These are phyloP conservation scores for Podila horticola DNA, from an alignment of 192 early-diverging fungal species.

Conservation along the genomic window DNA sequence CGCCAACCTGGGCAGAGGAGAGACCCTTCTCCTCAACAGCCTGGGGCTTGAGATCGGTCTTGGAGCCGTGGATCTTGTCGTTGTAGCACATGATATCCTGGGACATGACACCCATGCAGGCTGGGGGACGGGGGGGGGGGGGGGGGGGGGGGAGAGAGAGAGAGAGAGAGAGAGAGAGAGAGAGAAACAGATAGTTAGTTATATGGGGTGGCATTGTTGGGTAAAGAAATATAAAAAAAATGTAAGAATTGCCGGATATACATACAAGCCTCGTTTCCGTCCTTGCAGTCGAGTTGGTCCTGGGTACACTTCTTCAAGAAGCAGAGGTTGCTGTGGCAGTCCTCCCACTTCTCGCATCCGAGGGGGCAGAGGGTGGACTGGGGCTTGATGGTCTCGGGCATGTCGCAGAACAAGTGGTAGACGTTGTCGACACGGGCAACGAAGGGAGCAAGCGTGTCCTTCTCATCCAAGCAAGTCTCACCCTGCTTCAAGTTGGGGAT, in stretches of 20 bases:
- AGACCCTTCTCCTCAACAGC: constrained; percentile 1
- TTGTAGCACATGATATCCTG: constrained; percentile 40
- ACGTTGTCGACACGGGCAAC: constrained; percentile 48
- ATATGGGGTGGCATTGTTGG: too few relatives aligned
- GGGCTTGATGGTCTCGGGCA: constrained; percentile 14
- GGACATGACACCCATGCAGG: constrained; percentile 25
- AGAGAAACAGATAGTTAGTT: too few relatives aligned
- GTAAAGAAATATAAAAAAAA: too few relatives aligned
- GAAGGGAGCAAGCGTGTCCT: constrained; percentile 32
- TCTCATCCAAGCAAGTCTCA: constrained; percentile 25
- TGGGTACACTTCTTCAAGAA: constrained; percentile 46
- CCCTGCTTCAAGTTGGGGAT: constrained; percentile 24
- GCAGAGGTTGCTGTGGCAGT: constrained; percentile 45
- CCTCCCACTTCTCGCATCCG: constrained; percentile 51
- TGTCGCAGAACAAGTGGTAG: constrained; percentile 40
- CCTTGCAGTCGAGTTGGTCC: constrained; percentile 37
- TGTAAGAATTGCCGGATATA: background rate
- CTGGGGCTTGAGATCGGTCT: background rate
- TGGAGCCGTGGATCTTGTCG: constrained; percentile 1
- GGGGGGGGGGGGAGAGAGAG: too few relatives aligned
- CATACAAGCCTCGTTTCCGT: constrained; percentile 11
- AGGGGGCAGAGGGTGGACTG: constrained; percentile 38
- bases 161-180: too few relatives aligned
- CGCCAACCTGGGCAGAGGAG: constrained; percentile 29
- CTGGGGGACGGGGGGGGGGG: too few relatives aligned